Conservation (phyloP, 129 eudicot genomes). For the Glebionis coronaria region DNA sequence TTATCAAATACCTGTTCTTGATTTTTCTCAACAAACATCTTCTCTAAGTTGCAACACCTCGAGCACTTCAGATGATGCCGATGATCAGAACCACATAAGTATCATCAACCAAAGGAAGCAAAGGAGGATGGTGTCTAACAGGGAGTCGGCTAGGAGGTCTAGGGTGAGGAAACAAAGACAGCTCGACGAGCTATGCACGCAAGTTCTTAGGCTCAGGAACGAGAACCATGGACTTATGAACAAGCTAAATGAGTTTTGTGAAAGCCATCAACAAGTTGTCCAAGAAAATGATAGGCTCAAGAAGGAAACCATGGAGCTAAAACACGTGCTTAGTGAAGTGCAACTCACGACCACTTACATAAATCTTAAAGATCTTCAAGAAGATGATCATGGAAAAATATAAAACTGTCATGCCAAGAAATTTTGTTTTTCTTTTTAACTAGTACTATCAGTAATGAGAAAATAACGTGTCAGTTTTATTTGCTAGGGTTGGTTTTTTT, state of each 20-base stretch:
- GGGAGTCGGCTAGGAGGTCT: conserved; percentile 83
- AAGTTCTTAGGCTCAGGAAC: conserved; percentile 54
- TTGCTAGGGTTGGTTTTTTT: conserved; percentile 6
- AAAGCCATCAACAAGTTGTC: conserved; percentile 47
- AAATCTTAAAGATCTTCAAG: conserved; percentile 36
- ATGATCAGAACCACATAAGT: conserved; percentile 43
- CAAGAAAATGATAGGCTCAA: conserved; percentile 63
- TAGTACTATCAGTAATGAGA: not conserved
- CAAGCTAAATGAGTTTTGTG: conserved; percentile 45
- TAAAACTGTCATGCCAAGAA: not conserved
- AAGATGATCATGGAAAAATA: not conserved
- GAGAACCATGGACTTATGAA: conserved; percentile 56
- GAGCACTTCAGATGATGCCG: conserved; percentile 79
- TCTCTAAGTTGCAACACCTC: conserved; percentile 50
- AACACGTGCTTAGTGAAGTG: conserved; percentile 43
- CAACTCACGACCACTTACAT: conserved; percentile 41
- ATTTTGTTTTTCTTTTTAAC: not conserved
- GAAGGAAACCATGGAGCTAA: conserved; percentile 64
- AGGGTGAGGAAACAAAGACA: conserved; percentile 89
- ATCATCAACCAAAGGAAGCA: conserved; percentile 57
- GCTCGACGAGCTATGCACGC: conserved; percentile 82
- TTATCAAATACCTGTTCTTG: conserved; percentile 30
- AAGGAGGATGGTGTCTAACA: conserved; percentile 78
- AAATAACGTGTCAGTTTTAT: conserved; percentile 11
- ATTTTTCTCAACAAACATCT: conserved; percentile 41